phyloP scores from a whole-genome alignment of 1,139 yeast species.

The Suhomyces terraborum region DNA sequence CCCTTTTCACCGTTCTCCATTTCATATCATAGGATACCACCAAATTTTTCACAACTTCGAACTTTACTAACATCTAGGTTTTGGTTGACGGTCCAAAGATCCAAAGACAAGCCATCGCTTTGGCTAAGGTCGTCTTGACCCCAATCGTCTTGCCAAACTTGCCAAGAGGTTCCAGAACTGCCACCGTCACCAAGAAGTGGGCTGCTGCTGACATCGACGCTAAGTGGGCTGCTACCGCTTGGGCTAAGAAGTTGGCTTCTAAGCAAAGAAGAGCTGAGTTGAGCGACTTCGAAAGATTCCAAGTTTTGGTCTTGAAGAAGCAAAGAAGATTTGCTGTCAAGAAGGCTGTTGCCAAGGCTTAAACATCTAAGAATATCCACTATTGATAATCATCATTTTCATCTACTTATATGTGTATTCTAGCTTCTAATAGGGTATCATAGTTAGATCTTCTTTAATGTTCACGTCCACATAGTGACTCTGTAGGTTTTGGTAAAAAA shows the following conservation, averaged over 20 bases:
- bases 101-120: conserved; percentile 87
- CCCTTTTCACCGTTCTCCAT: no score
- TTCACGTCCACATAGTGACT: conserved; percentile 24
- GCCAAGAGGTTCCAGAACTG: conserved; percentile 94
- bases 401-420: conserved; percentile 31
- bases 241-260: conserved; percentile 98
- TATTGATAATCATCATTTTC: conserved; percentile 22
- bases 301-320: conserved; percentile 94
- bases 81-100: conserved; percentile 96
- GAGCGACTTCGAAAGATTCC: conserved; percentile 99
- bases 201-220: conserved; percentile 83
- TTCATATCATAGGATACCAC: neutral
- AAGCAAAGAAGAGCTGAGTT: conserved; percentile 90
- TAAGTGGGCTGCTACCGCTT: conserved; percentile 90
- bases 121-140: conserved; percentile 89
- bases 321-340: conserved; percentile 94
- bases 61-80: conserved; percentile 25
- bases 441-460: conserved; percentile 35
- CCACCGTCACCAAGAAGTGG: conserved; percentile 90
- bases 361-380: conserved; percentile 22
- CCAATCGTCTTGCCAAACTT: conserved; percentile 81
- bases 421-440: conserved; percentile 34
- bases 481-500: no score
- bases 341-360: conserved; percentile 53
- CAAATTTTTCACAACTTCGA: conserved; percentile 39